A percentile compares a stretch with the other conserved stretches of the same genome.
Conservation (phyloP, 2,329 filamentous ascomycete genomes). For the Colletotrichum tanaceti region DNA sequence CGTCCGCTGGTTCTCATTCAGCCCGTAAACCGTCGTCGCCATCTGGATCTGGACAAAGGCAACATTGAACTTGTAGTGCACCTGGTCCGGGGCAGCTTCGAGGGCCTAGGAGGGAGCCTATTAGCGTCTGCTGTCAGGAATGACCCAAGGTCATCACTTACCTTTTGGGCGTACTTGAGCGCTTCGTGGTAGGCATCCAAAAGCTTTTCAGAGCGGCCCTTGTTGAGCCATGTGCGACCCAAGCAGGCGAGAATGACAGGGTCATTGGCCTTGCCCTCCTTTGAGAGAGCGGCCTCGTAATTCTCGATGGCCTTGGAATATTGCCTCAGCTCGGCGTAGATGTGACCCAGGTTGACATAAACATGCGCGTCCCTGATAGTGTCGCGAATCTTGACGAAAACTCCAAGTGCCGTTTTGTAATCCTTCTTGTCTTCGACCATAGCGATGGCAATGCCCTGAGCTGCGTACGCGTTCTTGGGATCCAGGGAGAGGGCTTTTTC, state of each 20-base stretch:
- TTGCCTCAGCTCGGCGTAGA: slow-evolving; percentile 90
- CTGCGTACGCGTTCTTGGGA: slow-evolving; percentile 93
- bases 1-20: slow-evolving; percentile 81
- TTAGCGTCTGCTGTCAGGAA: slow-evolving; percentile 42
- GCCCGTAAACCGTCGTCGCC: slow-evolving; percentile 79
- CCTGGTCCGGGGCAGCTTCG: slow-evolving; percentile 80
- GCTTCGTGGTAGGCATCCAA: slow-evolving; percentile 68
- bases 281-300: slow-evolving; percentile 87
- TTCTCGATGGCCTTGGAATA: slow-evolving; percentile 92
- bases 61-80: slow-evolving; percentile 96
- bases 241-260: slow-evolving; percentile 85
- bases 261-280: slow-evolving; percentile 79
- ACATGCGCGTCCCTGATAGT: slow-evolving; percentile 90
- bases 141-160: slow-evolving; percentile 48
- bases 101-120: slow-evolving; percentile 67
- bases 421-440: slow-evolving; percentile 96
- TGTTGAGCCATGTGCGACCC: slow-evolving; percentile 87
- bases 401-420: slow-evolving; percentile 80
- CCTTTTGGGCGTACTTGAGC: slow-evolving; percentile 72
- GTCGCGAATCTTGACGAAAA: slow-evolving; percentile 91
- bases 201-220: slow-evolving; percentile 73
- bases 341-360: slow-evolving; percentile 92
- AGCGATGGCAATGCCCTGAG: slow-evolving; percentile 94
- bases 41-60: slow-evolving; percentile 97
- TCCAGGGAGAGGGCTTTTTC: slow-evolving; percentile 97